These are phyloP conservation scores for Poa annua DNA, from an alignment of 176 grass and related monocot genomes.

Conservation along the genomic window DNA sequence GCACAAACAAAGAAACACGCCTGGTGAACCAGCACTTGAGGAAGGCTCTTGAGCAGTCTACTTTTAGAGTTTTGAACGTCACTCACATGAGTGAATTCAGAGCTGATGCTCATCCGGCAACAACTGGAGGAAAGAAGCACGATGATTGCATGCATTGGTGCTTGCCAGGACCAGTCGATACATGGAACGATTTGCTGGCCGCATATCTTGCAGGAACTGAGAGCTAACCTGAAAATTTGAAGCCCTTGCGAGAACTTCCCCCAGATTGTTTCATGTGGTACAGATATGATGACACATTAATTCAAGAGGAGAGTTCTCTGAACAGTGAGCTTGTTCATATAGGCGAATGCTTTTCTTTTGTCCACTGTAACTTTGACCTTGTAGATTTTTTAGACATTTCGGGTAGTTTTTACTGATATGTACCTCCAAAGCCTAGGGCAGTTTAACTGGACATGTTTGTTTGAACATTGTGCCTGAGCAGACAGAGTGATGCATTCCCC, in stretches of 20 bases:
- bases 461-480: neutral
- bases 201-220: constrained; percentile 42
- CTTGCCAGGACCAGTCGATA: constrained; percentile 82
- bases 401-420: neutral
- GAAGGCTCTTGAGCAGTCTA: constrained; percentile 54
- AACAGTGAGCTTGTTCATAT: neutral
- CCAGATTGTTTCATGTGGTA: neutral
- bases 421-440: neutral
- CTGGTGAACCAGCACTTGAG: constrained; percentile 69
- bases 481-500: neutral
- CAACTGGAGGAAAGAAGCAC: constrained; percentile 79
- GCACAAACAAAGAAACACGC: constrained; percentile 68
- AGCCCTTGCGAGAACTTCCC: neutral
- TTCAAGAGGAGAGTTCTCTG: neutral
- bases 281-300: neutral
- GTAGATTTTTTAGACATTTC: constrained; percentile 20
- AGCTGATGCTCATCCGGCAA: constrained; percentile 96
- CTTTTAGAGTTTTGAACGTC: constrained; percentile 69
- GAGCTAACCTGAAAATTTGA: neutral
- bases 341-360: neutral
- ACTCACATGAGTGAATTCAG: constrained; percentile 86
- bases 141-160: constrained; percentile 99
- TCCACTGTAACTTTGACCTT: neutral
- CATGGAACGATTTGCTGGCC: constrained; percentile 82
- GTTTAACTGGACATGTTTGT: neutral